Evolutionary conservation across 768 basidiomycete genomes (phyloP).

Genomic region (Naganishia kalamii): DNA sequence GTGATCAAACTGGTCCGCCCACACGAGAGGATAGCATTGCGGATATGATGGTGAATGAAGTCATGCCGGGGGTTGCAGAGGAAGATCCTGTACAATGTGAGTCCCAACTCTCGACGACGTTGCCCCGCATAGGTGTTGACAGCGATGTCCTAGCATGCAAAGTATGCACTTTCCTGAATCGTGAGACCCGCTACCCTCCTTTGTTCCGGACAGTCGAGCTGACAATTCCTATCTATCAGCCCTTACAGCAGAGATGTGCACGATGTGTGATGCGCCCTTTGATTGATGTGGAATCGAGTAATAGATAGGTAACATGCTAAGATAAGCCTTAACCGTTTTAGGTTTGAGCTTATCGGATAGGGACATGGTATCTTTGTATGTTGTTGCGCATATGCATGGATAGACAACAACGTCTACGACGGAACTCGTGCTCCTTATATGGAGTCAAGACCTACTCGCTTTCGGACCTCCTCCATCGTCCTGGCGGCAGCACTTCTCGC

Average conservation of each 20-base stretch:
- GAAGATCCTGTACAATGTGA: neutral
- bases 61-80: neutral
- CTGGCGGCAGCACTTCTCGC: conserved; percentile 59
- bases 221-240: neutral
- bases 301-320: neutral
- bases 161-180: conserved; percentile 1
- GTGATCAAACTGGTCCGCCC: neutral
- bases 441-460: conserved; percentile 56
- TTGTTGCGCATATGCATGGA: too few relatives aligned
- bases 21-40: neutral
- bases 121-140: neutral
- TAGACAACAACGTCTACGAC: too few relatives aligned
- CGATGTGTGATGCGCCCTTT: neutral
- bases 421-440: conserved; percentile 20
- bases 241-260: neutral
- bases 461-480: conserved; percentile 65
- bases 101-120: neutral
- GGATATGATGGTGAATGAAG: neutral
- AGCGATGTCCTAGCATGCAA: neutral
- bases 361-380: too few relatives aligned
- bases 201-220: neutral
- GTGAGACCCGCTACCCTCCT: neutral
- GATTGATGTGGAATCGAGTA: neutral
- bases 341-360: too few relatives aligned
- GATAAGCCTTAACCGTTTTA: neutral